These are phyloP conservation scores for Plasmodiophora brassicae DNA, from an alignment of 208 protist species.

Conservation along the genomic window DNA sequence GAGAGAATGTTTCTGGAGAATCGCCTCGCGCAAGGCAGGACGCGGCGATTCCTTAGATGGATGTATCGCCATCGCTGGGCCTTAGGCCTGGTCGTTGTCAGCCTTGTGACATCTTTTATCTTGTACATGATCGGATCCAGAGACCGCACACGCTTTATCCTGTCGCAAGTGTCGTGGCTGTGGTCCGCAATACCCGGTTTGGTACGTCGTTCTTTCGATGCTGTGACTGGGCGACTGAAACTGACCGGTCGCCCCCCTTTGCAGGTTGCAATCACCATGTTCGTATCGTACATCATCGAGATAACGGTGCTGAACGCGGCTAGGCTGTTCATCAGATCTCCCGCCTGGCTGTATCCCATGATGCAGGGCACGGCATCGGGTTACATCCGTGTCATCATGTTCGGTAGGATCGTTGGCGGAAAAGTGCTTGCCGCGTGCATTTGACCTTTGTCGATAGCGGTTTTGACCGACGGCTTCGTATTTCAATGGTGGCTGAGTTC, in stretches of 20 bases:
- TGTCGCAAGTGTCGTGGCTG: background rate
- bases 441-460: background rate
- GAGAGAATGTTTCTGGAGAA: background rate
- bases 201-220: background rate
- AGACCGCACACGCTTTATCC: too few relatives aligned
- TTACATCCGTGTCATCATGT: background rate
- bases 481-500: background rate
- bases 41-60: background rate
- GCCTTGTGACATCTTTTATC: background rate
- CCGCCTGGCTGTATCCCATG: background rate
- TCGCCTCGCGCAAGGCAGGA: background rate
- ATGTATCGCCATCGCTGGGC: background rate
- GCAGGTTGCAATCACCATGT: background rate
- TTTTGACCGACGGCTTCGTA: background rate
- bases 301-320: background rate
- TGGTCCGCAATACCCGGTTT: slow-evolving; percentile 3
- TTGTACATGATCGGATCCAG: background rate
- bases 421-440: background rate
- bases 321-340: background rate
- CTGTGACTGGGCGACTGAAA: background rate
- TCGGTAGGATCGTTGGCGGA: background rate
- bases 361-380: background rate
- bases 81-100: background rate
- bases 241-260: background rate
- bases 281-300: background rate